phyloP scores from a whole-genome alignment of 2,329 filamentous ascomycete genomes.

The Trichoderma sp. region DNA sequence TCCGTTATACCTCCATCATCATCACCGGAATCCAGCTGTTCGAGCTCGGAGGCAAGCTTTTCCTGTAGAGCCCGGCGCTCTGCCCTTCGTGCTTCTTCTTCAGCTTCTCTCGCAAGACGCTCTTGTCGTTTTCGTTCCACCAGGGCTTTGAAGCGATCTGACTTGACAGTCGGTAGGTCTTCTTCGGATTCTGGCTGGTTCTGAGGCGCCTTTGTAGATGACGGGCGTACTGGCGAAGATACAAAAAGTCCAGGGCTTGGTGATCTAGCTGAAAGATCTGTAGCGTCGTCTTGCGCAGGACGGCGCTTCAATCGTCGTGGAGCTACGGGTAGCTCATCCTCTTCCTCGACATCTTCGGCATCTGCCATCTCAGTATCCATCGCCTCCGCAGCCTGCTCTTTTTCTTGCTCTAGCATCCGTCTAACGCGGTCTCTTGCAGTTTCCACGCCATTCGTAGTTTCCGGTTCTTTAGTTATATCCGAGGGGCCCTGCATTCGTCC shows the following conservation, averaged over 20 bases:
- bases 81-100: constrained; percentile 48
- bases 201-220: constrained; percentile 29
- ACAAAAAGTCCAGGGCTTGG: constrained; percentile 54
- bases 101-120: constrained; percentile 63
- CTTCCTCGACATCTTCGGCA: constrained; percentile 38
- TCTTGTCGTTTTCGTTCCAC: constrained; percentile 72
- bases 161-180: constrained; percentile 47
- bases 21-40: constrained; percentile 36
- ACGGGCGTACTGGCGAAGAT: constrained; percentile 45
- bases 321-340: constrained; percentile 42
- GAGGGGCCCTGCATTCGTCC: constrained; percentile 55
- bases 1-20: constrained; percentile 56
- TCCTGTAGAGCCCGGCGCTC: constrained; percentile 42
- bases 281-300: constrained; percentile 32
- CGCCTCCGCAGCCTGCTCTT: constrained; percentile 27
- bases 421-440: constrained; percentile 44
- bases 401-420: constrained; percentile 40
- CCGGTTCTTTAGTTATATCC: constrained; percentile 22
- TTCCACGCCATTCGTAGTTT: constrained; percentile 24
- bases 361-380: constrained; percentile 31
- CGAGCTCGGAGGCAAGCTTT: constrained; percentile 37
- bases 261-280: constrained; percentile 27
- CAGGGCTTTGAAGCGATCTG: constrained; percentile 67
- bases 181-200: constrained; percentile 45
- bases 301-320: constrained; percentile 42